phyloP scores from a whole-genome alignment of 1,284 basidiomycete species.

The Grifola frondosa region DNA sequence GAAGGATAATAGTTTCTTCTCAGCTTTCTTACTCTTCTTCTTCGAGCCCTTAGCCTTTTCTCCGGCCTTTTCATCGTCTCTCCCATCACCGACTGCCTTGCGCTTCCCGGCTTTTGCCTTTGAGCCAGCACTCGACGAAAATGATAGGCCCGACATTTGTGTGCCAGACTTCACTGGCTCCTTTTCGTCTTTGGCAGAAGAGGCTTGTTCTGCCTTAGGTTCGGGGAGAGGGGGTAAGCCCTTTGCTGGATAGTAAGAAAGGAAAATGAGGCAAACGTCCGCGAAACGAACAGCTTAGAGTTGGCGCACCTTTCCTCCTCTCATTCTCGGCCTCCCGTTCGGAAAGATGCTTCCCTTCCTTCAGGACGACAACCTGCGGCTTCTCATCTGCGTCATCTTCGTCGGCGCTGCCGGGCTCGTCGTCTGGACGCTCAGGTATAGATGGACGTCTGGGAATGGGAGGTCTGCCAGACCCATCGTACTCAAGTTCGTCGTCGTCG shows the following conservation, averaged over 20 bases:
- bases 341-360: slow-evolving; percentile 79
- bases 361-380: slow-evolving; percentile 84
- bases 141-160: slow-evolving; percentile 36
- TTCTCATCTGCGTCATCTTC: slow-evolving; percentile 80
- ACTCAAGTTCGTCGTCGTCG: slow-evolving; percentile 34
- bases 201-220: slow-evolving; percentile 16
- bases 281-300: no score
- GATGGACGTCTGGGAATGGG: slow-evolving; percentile 73
- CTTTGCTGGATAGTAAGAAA: slow-evolving; percentile 37
- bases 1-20: slow-evolving; percentile 59
- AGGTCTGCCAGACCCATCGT: slow-evolving; percentile 64
- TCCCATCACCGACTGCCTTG: slow-evolving; percentile 37
- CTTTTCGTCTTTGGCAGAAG: slow-evolving; percentile 4
- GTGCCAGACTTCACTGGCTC: slow-evolving; percentile 9
- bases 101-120: slow-evolving; percentile 39
- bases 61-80: slow-evolving; percentile 25
- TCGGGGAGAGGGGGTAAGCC: slow-evolving; percentile 49
- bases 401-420: slow-evolving; percentile 71
- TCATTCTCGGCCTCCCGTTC: slow-evolving; percentile 76
- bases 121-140: slow-evolving; percentile 37
- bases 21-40: slow-evolving; percentile 49
- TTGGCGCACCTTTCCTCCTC: slow-evolving; percentile 67
- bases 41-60: slow-evolving; percentile 33
- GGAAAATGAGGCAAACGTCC: no score
- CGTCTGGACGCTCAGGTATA: slow-evolving; percentile 69